A percentile compares a stretch with the other conserved stretches of the same genome.
These are phyloP conservation scores for Dentipellis sp. DNA, from an alignment of 768 basidiomycete species.

Conservation along the genomic window DNA sequence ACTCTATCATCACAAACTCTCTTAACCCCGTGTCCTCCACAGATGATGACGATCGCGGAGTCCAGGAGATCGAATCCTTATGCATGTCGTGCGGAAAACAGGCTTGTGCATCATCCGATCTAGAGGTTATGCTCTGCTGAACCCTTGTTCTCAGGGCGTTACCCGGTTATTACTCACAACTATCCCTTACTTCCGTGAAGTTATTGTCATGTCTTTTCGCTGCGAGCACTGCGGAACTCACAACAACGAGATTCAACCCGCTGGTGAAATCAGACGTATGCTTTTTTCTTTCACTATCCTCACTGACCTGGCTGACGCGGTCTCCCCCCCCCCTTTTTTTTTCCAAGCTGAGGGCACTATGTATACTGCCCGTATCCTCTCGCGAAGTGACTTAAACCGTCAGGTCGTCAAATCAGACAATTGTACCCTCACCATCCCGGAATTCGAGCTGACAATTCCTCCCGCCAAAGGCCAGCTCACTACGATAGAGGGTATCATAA, in stretches of 20 bases:
- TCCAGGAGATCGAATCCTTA: constrained; percentile 82
- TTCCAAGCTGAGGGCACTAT: constrained; percentile 66
- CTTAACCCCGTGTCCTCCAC: constrained; percentile 9
- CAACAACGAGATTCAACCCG: constrained; percentile 94
- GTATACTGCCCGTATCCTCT: constrained; percentile 73
- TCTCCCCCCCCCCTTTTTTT: background rate
- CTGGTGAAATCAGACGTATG: constrained; percentile 77
- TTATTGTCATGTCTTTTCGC: constrained; percentile 93
- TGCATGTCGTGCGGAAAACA: constrained; percentile 94
- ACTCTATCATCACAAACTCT: background rate
- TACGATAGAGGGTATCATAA: constrained; percentile 90
- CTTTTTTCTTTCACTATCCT: constrained; percentile 3
- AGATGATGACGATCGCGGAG: constrained; percentile 51
- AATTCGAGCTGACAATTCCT: constrained; percentile 87
- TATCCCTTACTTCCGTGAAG: constrained; percentile 92
- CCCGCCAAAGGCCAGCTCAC: constrained; percentile 86
- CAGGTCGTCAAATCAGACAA: constrained; percentile 87
- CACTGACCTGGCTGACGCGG: background rate
- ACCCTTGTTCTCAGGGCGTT: constrained; percentile 46
- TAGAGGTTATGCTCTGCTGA: background rate
- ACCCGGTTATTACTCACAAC: constrained; percentile 86
- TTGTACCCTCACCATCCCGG: constrained; percentile 77
- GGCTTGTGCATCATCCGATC: constrained; percentile 34
- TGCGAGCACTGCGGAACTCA: constrained; percentile 85
- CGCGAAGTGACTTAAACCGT: constrained; percentile 74